Evolutionary conservation across 1,284 basidiomycete species (phyloP).

Genomic region (Jaminaea rosea): DNA sequence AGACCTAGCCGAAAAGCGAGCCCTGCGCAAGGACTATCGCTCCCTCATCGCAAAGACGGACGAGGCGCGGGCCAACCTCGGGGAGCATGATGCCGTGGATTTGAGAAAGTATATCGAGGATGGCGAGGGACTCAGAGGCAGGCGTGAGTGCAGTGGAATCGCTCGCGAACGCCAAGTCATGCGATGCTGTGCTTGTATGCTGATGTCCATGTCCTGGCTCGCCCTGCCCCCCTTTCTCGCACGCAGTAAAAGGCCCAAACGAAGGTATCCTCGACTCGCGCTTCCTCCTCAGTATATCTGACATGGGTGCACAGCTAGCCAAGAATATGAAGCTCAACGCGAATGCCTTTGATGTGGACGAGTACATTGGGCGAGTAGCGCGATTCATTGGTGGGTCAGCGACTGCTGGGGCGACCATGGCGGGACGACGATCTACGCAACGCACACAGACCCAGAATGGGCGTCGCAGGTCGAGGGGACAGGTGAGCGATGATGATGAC

Average conservation of each 20-base stretch:
- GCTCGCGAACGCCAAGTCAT: background rate
- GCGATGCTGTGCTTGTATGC: background rate
- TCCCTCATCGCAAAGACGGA: background rate
- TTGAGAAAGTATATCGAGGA: background rate
- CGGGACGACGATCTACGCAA: too few relatives aligned
- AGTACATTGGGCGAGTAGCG: conserved; percentile 26
- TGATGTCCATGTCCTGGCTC: background rate
- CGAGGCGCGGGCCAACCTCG: background rate
- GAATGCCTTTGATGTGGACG: conserved; percentile 39
- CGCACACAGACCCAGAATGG: too few relatives aligned
- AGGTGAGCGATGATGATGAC: conserved; percentile 1
- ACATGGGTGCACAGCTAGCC: conserved; percentile 37
- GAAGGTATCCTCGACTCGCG: conserved; percentile 37
- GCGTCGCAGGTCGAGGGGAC: background rate
- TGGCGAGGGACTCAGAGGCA: background rate
- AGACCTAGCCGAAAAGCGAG: background rate
- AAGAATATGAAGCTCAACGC: conserved; percentile 33
- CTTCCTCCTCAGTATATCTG: conserved; percentile 27
- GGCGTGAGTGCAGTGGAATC: background rate
- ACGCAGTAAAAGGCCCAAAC: conserved; percentile 21
- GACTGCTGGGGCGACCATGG: background rate
- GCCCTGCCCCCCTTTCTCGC: background rate
- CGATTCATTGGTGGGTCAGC: conserved; percentile 22
- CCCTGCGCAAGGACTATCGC: background rate
- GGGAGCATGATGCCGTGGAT: background rate